Conservation (phyloP, 2,329 filamentous ascomycete species). For the Stagonosporopsis chrysanthemi region DNA sequence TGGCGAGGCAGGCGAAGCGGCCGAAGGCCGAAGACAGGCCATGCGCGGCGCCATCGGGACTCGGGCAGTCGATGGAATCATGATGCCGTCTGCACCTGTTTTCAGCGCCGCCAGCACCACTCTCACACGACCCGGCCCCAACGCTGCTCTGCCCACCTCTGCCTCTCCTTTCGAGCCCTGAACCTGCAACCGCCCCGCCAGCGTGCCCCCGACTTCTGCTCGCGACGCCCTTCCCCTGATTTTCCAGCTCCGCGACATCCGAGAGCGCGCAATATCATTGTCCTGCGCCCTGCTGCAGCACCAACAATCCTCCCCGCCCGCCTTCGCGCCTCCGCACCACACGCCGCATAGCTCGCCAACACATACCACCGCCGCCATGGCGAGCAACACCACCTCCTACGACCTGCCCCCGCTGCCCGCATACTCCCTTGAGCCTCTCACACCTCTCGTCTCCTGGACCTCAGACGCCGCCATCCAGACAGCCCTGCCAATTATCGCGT, state of each 20-base stretch:
- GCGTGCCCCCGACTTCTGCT: conserved; percentile 8
- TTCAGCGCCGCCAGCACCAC: conserved; percentile 34
- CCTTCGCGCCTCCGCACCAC: neutral
- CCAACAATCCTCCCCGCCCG: conserved; percentile 1
- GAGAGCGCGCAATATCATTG: conserved; percentile 10
- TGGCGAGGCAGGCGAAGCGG: conserved; percentile 9
- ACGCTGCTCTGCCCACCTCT: conserved; percentile 41
- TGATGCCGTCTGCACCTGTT: conserved; percentile 31
- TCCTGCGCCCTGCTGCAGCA: conserved; percentile 13
- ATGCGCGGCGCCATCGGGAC: conserved; percentile 5
- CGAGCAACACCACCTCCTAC: conserved; percentile 54
- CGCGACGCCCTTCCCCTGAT: conserved; percentile 35
- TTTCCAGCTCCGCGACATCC: conserved; percentile 40
- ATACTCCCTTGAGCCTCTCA: conserved; percentile 75
- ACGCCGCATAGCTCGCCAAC: conserved; percentile 4
- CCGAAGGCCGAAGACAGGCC: neutral
- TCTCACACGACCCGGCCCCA: conserved; percentile 40
- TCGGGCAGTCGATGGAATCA: conserved; percentile 22
- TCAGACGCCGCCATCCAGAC: conserved; percentile 83
- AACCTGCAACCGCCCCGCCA: conserved; percentile 3
- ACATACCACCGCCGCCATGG: conserved; percentile 39
- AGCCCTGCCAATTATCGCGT: conserved; percentile 78
- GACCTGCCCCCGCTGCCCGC: conserved; percentile 83
- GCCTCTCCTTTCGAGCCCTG: conserved; percentile 40
- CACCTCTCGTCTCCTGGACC: conserved; percentile 77